Conservation (phyloP, 78 protist species). For the Capsaspora owczarzaki region DNA sequence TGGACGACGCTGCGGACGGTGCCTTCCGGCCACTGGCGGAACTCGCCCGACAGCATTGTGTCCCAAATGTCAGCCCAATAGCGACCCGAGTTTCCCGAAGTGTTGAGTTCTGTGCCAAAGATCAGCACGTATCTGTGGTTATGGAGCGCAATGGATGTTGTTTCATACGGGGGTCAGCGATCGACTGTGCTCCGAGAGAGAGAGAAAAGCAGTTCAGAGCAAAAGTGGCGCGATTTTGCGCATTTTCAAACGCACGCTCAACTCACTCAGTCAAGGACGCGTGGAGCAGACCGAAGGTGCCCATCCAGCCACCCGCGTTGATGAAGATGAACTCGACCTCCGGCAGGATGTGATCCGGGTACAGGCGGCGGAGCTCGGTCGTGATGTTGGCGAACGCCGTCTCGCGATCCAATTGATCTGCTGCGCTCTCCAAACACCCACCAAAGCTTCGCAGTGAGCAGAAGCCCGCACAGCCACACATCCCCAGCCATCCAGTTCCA, state of each 20-base stretch:
- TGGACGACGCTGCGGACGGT: background rate
- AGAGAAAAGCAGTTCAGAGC: too few relatives aligned
- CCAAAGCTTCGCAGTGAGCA: background rate
- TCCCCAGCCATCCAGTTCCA: background rate
- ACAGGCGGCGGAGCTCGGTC: background rate
- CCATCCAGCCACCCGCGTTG: conserved; percentile 6
- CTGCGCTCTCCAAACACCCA: background rate
- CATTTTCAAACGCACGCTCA: too few relatives aligned
- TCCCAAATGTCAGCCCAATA: background rate
- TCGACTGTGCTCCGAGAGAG: too few relatives aligned
- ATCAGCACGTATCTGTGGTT: background rate
- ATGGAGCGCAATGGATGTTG: too few relatives aligned
- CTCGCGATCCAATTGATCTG: background rate
- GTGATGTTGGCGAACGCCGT: background rate
- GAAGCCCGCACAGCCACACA: background rate
- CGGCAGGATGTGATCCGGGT: background rate
- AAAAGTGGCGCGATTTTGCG: too few relatives aligned
- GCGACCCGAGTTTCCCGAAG: background rate
- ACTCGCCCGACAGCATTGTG: background rate
- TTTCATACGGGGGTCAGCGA: too few relatives aligned
- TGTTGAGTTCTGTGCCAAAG: background rate
- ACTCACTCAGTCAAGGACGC: background rate
- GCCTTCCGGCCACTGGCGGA: background rate
- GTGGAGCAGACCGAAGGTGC: conserved; percentile 1
- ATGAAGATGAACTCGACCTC: background rate